Evolutionary conservation across 208 protist genomes (phyloP), one percentile per base, ranked within the genome.

Genomic region (Porcisia deanei): DNA sequence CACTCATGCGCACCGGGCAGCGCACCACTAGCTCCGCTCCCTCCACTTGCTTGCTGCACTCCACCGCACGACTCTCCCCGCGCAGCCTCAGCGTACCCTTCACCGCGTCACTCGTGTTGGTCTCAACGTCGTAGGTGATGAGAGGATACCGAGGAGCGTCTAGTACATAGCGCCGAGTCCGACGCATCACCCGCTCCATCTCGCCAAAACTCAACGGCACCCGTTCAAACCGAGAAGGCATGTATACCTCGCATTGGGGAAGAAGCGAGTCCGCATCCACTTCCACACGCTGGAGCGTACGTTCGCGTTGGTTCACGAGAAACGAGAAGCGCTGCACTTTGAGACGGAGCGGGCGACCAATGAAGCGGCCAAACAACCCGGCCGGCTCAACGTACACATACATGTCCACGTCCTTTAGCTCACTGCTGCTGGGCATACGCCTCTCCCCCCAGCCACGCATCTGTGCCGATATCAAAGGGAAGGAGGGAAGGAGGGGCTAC

Each of bases 191-290:
- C 16, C 89, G 86, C 79, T 90, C 85, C 25, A 85, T 76, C 75
- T 97, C 94, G 3, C 84, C 87, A 54, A 88, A 84, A 34, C 61
- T 95, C 65, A 97, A 76, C 55, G 72, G 61, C 53, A 93, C 45
- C 3, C 94, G 81, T 60, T 93, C 88, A 18, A 83, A 80, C 10
- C 74, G 76, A 39, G 61, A 78, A 20, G 80, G 81, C 39, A 73
- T 68, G 82, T 90, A 86, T 39, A 97, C 91, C 85, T 97, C 93
- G 64, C 84, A 94, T 81, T 94, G 79, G 20, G 91, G 88, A 22
- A 76, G n/a, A 10, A 97, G 77, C 18, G 93, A 94, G 76, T 93
- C 84, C 14, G 93, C 82, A 3, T 89, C 82, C 30, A 95, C 93
- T 77, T 91, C 91, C 1, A 97, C 86, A 16, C 82, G 77, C 75